A percentile compares a stretch with the other conserved stretches of the same genome.
These are phyloP conservation scores for Emergomyces pasteurianus DNA, from an alignment of 2,329 filamentous ascomycete genomes.

Conservation along the genomic window DNA sequence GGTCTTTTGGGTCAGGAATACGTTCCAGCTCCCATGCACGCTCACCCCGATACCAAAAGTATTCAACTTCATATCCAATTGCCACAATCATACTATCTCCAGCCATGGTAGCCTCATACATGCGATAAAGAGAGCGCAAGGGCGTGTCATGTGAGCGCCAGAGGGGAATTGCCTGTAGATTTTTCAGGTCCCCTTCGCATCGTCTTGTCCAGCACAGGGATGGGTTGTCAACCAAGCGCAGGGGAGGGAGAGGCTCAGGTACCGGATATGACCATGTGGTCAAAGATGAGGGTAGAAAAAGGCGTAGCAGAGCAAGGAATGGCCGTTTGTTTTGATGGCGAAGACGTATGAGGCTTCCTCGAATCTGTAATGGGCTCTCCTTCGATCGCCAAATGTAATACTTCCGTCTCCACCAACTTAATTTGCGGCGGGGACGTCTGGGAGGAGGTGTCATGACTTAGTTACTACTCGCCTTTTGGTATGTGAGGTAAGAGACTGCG, in stretches of 20 bases:
- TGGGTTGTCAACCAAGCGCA: background rate
- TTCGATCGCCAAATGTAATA: background rate
- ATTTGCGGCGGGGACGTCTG: background rate
- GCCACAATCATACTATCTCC: constrained; percentile 4
- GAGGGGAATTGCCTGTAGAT: background rate
- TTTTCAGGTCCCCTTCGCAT: background rate
- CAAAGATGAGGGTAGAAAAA: background rate
- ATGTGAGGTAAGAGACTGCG: no score
- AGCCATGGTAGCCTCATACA: constrained; percentile 13
- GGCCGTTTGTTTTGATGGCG: background rate
- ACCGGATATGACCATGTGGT: background rate
- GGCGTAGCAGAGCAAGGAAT: background rate
- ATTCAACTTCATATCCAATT: constrained; percentile 14
- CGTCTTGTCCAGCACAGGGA: background rate
- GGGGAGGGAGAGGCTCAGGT: background rate
- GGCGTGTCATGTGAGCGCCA: background rate
- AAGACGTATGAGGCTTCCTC: background rate
- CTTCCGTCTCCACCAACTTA: background rate
- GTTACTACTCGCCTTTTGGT: no score
- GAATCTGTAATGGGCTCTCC: background rate
- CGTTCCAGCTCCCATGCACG: constrained; percentile 12
- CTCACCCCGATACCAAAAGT: constrained; percentile 15
- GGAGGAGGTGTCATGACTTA: background rate
- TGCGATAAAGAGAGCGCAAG: constrained; percentile 14
- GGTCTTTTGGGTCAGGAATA: constrained; percentile 18